Base-by-base conservation (phyloP, 2,329 filamentous ascomycete genomes). In the Diaporthe velutina region DNA sequence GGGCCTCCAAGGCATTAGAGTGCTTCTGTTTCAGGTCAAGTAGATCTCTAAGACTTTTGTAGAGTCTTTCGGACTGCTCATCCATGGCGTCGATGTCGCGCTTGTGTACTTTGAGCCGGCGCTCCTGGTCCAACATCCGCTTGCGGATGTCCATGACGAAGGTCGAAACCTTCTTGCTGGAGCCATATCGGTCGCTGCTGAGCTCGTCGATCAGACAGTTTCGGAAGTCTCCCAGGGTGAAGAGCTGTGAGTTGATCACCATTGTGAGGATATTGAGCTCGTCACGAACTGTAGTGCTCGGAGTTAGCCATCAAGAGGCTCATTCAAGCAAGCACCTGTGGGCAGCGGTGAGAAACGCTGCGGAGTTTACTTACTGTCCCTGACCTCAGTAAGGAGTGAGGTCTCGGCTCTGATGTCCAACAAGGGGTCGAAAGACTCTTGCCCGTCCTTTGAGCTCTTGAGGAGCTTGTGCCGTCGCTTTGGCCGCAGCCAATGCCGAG, bases 1-100 rank as follows among this genome's bases (percentile, higher is more conserved):
- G 88, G 1, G 91, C 91, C 79, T 93, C 91, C 61, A 92, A 89
- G 0, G 90, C 90, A 81, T 93, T 93, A 77, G 90, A 91, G 74
- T 93, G 91, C 80, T 93, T 93, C 78, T 93, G 91, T 78, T 93
- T 93, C 1, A 93, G 85, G 77, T 93, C 91, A 0, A 93, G 87
- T 7, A 93, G 83, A 77, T 93, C 89, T 0, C 89, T 91, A 58
- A 93, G 87, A 73, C 86, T 89, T 57, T 86, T 83, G 79, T 92
- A 92, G 75, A 92, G 89, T 30, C 88, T 86, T 74, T 88, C 85
- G 0, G 91, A 90, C 80, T 92, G 91, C 68, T 88, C 87, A 78
- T 91, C 88, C 91, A 93, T 93, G 22, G 90, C 86, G 45, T 88
- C 85, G n/a, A 93, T 86, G 75, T 93, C 91, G 75, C 89, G 88